Base-by-base conservation (phyloP, 495 filamentous ascomycete species). In the Penicillium dipodomyicola region DNA sequence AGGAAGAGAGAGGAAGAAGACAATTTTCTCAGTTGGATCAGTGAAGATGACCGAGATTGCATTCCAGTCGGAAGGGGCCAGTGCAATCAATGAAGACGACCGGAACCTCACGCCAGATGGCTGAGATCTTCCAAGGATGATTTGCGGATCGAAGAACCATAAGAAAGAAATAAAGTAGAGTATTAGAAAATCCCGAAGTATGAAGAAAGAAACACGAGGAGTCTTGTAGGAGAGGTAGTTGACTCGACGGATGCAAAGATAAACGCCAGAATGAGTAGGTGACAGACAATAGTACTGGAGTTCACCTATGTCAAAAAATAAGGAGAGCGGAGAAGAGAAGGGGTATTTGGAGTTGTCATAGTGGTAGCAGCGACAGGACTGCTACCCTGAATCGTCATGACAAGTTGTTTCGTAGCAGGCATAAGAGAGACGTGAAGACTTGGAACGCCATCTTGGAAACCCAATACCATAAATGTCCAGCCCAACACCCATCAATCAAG, bases 41-140 rank as follows among this genome's bases (percentile, higher is more conserved):
- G 56, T 64, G 23, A 73, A 73, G 70, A 72, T 63, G 69, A 73
- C 70, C 57, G 57, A 66, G 37, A 12, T 44, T 42, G n/a, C n/a
- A 42, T 19, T 23, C 35, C 19, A 49, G 23, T 17, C 43, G 27
- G 42, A 40, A 52, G 41, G 41, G 22, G 57, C 60, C 67, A 72
- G 70, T 73, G 47, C 69, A 59, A 61, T 67, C 70, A 73, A 32
- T 64, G 4, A 73, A 73, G 70, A 73, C 59, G 70, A 73, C 70
- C 70, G 44, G 65, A 52, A 50, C 23, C 37, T 46, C 35, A 19
- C 12, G 52, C 43, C 37, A 19, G 45, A 44, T 42, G 44, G n/a
- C 20, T 35, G 23, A 44, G 40, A 43, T 39, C 19, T 45, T 50
- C 49, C 33, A 46, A 39, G 48, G 19, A 48, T 45, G 58, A 60